Evolutionary conservation across 2,329 filamentous ascomycete genomes (phyloP).

Genomic region (Alternaria gansuensis): DNA sequence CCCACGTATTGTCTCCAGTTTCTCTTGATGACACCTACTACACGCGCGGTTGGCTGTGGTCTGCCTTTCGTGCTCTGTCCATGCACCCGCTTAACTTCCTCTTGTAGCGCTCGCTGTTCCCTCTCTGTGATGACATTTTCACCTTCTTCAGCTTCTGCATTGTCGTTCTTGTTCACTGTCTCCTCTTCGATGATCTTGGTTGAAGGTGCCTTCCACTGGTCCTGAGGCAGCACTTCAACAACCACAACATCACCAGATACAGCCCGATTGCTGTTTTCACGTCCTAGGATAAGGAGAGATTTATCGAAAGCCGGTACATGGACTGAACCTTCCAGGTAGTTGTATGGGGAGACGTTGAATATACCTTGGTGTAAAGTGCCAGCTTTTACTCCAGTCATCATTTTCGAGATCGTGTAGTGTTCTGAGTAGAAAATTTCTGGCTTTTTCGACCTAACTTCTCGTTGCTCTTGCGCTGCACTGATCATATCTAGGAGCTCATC

Average conservation of each 20-base stretch:
- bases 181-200: constrained; percentile 97
- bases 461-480: constrained; percentile 76
- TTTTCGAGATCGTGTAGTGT: constrained; percentile 86
- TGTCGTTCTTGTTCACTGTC: constrained; percentile 88
- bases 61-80: constrained; percentile 77
- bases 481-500: constrained; percentile 94
- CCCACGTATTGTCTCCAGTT: constrained; percentile 99
- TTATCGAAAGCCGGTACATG: constrained; percentile 91
- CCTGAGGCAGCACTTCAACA: constrained; percentile 88
- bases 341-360: constrained; percentile 97
- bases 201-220: constrained; percentile 96
- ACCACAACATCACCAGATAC: constrained; percentile 93
- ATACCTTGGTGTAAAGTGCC: constrained; percentile 91
- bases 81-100: constrained; percentile 88
- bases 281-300: constrained; percentile 83
- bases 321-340: constrained; percentile 94
- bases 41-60: constrained; percentile 87
- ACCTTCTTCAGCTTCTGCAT: constrained; percentile 80
- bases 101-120: constrained; percentile 85
- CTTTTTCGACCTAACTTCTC: constrained; percentile 70
- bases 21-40: constrained; percentile 91
- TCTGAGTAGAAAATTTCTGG: constrained; percentile 84
- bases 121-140: constrained; percentile 83
- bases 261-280: constrained; percentile 95
- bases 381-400: constrained; percentile 91